phyloP scores from a whole-genome alignment of 495 filamentous ascomycete species.

The Aspergillus asperescens region DNA sequence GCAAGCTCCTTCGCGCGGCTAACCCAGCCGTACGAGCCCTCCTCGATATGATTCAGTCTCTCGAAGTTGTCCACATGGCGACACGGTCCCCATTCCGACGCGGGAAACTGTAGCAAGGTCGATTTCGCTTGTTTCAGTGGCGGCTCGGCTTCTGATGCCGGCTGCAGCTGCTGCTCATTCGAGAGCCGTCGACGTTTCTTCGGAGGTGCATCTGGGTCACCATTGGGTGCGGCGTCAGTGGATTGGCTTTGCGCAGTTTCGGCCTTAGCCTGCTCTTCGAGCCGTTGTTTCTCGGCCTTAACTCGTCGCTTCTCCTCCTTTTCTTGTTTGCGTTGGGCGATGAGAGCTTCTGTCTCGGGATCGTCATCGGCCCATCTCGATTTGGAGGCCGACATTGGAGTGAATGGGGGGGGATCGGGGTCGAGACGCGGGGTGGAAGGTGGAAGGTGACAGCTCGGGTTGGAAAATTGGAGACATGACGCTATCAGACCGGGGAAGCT shows the following conservation, averaged over 20 bases:
- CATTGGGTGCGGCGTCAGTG: conserved; percentile 18
- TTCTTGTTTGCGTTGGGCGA: conserved; percentile 71
- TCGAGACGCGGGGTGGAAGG: not conserved
- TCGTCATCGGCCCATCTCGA: conserved; percentile 86
- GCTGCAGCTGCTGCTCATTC: conserved; percentile 28
- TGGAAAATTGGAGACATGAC: conserved; percentile 30
- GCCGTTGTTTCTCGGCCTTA: conserved; percentile 79
- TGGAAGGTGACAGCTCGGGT: not conserved
- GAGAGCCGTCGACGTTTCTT: conserved; percentile 45
- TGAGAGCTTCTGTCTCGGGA: conserved; percentile 60
- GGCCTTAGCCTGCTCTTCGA: conserved; percentile 46
- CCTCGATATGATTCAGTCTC: conserved; percentile 92
- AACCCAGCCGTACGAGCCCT: conserved; percentile 93
- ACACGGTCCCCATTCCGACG: conserved; percentile 64
- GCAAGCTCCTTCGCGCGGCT: conserved; percentile 73
- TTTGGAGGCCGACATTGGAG: conserved; percentile 54
- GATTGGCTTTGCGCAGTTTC: conserved; percentile 12
- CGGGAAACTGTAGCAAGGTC: conserved; percentile 64
- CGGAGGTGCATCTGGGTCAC: conserved; percentile 28
- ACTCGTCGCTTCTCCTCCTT: conserved; percentile 84
- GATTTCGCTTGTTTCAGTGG: conserved; percentile 26
- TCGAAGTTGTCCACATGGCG: conserved; percentile 87
- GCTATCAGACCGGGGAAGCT: conserved; percentile 25
- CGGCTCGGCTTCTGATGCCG: conserved; percentile 5
- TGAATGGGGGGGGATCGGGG: not conserved